Evolutionary conservation across 169 alveolate genomes (phyloP).

Genomic region (Plasmodium vivax): DNA sequence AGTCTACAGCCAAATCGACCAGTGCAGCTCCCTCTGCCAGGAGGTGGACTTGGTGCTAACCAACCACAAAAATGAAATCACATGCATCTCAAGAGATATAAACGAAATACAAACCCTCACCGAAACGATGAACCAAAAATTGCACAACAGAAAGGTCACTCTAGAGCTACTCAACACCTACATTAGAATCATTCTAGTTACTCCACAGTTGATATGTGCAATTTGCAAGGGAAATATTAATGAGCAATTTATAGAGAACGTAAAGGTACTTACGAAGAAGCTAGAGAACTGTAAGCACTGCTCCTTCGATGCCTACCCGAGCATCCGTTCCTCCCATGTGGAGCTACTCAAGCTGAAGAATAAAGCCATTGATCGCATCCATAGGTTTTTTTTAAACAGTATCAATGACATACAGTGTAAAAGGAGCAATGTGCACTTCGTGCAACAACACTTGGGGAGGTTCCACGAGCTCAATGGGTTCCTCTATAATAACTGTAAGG

Average conservation of each 20-base stretch:
- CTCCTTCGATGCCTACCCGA: slow-evolving; percentile 78
- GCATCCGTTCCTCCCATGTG: slow-evolving; percentile 69
- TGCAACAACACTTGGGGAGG: slow-evolving; percentile 66
- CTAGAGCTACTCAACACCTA: slow-evolving; percentile 76
- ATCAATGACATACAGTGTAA: slow-evolving; percentile 73
- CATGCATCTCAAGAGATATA: slow-evolving; percentile 75
- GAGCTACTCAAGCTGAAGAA: slow-evolving; percentile 32
- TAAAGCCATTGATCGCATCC: slow-evolving; percentile 38
- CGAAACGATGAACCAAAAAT: slow-evolving; percentile 72
- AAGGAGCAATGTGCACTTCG: slow-evolving; percentile 75
- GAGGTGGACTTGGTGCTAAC: slow-evolving; percentile 75
- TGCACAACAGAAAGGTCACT: slow-evolving; percentile 77
- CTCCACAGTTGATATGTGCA: slow-evolving; percentile 79
- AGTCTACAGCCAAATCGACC: slow-evolving; percentile 75
- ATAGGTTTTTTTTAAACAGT: slow-evolving; percentile 20
- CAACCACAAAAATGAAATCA: slow-evolving; percentile 76
- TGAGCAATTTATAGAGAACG: slow-evolving; percentile 55
- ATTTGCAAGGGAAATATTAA: slow-evolving; percentile 77
- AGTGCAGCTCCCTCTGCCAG: slow-evolving; percentile 75
- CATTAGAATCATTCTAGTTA: slow-evolving; percentile 77
- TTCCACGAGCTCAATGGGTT: slow-evolving; percentile 13
- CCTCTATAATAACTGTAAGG: slow-evolving; percentile 19
- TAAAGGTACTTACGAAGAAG: slow-evolving; percentile 72
- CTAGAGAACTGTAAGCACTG: slow-evolving; percentile 77
- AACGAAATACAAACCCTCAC: slow-evolving; percentile 79